A percentile compares a stretch with the other conserved stretches of the same genome.
phyloP scores from a whole-genome alignment of 306 rosid species.

The Delonix regia region DNA sequence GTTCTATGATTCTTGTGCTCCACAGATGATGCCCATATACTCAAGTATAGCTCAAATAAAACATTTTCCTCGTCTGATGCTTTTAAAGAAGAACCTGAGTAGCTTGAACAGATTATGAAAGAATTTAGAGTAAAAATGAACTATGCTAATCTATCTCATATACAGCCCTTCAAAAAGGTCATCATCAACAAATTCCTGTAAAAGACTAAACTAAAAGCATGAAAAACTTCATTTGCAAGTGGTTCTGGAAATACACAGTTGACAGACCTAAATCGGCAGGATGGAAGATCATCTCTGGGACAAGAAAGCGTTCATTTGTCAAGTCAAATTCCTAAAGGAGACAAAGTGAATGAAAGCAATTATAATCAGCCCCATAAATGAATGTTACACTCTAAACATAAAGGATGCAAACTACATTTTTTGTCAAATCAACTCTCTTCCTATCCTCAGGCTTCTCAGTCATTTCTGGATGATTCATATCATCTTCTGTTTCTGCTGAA shows the following conservation, averaged over 20 bases:
- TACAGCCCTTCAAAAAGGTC: conserved; percentile 18
- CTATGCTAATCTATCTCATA: neutral
- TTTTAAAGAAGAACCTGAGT: neutral
- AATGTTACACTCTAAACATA: conserved; percentile 1
- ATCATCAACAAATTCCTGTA: neutral
- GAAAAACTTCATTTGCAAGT: neutral
- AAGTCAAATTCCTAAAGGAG: conserved; percentile 79
- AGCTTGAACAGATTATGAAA: neutral
- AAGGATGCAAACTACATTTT: conserved; percentile 55
- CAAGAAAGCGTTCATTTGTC: conserved; percentile 95
- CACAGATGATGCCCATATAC: neutral
- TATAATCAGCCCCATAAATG: neutral
- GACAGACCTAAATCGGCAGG: conserved; percentile 94
- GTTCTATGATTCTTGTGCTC: neutral
- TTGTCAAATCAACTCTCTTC: conserved; percentile 69
- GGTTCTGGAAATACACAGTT: conserved; percentile 34
- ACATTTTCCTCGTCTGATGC: neutral
- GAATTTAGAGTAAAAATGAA: neutral
- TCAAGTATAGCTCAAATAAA: neutral
- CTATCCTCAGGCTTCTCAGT: conserved; percentile 47
- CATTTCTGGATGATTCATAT: conserved; percentile 38
- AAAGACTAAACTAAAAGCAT: conserved; percentile 1
- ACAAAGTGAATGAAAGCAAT: conserved; percentile 12
- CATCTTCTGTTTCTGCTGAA: conserved; percentile 34
- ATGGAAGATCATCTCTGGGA: conserved; percentile 94